Conservation (phyloP, 176 grass and related monocot genomes). For the Avena insularis region DNA sequence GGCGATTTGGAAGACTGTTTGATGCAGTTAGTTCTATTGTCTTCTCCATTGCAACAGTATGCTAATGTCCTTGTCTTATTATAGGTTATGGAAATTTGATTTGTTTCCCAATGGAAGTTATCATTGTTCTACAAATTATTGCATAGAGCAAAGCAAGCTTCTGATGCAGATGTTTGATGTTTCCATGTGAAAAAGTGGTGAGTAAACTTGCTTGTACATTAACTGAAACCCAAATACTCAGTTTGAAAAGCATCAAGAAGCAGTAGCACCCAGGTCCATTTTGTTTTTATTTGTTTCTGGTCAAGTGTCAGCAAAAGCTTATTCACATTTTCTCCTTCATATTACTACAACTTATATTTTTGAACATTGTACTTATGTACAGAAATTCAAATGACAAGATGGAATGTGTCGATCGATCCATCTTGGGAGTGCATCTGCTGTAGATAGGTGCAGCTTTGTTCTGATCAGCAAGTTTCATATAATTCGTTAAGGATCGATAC, state of each 20-base stretch:
- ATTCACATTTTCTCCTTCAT: neutral
- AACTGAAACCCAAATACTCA: no score
- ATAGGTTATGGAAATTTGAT: slow-evolving; percentile 40
- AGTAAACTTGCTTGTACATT: slow-evolving; percentile 13
- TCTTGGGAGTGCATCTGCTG: slow-evolving; percentile 1
- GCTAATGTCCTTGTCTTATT: slow-evolving; percentile 35
- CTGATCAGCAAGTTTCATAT: neutral
- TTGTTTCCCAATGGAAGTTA: neutral
- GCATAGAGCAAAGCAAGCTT: slow-evolving; percentile 6
- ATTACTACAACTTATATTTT: neutral
- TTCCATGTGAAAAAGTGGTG: slow-evolving; percentile 30
- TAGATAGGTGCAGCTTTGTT: neutral
- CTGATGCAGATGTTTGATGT: slow-evolving; percentile 7
- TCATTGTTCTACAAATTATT: slow-evolving; percentile 8
- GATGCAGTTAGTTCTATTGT: neutral
- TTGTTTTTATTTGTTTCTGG: neutral
- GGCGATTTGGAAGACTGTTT: slow-evolving; percentile 11
- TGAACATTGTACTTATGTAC: neutral
- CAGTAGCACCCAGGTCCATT: neutral
- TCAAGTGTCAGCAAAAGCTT: neutral
- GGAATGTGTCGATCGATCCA: neutral
- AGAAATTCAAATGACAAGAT: slow-evolving; percentile 5
- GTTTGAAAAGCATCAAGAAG: neutral
- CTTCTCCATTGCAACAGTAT: slow-evolving; percentile 20
- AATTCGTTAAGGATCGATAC: neutral